These are phyloP conservation scores for Pisolithus marmoratus DNA, from an alignment of 768 basidiomycete species.

Conservation along the genomic window DNA sequence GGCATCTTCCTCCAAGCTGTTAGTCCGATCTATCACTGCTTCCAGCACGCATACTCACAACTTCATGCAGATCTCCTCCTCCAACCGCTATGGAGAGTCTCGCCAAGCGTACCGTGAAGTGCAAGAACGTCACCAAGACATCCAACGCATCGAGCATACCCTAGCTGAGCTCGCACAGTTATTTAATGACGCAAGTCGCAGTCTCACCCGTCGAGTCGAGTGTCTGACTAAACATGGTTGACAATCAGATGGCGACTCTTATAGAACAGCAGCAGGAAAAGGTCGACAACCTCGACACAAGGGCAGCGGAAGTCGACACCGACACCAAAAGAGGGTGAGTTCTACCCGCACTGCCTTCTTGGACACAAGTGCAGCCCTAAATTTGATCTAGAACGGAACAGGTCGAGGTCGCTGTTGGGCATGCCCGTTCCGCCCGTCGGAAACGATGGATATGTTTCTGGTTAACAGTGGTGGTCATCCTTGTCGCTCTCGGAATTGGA, in stretches of 20 bases:
- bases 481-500: slow-evolving; percentile 36
- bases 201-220: slow-evolving; percentile 2
- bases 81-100: slow-evolving; percentile 80
- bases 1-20: slow-evolving; percentile 82
- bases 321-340: slow-evolving; percentile 67
- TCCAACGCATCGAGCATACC: slow-evolving; percentile 80
- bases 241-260: slow-evolving; percentile 64
- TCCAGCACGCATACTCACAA: neutral
- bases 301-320: slow-evolving; percentile 54
- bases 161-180: slow-evolving; percentile 85
- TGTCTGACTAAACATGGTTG: neutral
- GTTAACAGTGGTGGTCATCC: slow-evolving; percentile 50
- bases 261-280: slow-evolving; percentile 78
- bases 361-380: neutral
- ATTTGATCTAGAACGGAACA: slow-evolving; percentile 43
- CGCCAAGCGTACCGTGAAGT: slow-evolving; percentile 82
- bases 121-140: slow-evolving; percentile 81
- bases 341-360: neutral
- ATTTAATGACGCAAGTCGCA: slow-evolving; percentile 65
- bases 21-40: slow-evolving; percentile 1
- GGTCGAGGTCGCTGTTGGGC: slow-evolving; percentile 61
- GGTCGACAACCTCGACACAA: slow-evolving; percentile 56
- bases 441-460: slow-evolving; percentile 87
- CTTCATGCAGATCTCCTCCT: slow-evolving; percentile 53
- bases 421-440: slow-evolving; percentile 64